phyloP scores from a whole-genome alignment of 2,329 filamentous ascomycete genomes.

The Harringtonia lauricola region DNA sequence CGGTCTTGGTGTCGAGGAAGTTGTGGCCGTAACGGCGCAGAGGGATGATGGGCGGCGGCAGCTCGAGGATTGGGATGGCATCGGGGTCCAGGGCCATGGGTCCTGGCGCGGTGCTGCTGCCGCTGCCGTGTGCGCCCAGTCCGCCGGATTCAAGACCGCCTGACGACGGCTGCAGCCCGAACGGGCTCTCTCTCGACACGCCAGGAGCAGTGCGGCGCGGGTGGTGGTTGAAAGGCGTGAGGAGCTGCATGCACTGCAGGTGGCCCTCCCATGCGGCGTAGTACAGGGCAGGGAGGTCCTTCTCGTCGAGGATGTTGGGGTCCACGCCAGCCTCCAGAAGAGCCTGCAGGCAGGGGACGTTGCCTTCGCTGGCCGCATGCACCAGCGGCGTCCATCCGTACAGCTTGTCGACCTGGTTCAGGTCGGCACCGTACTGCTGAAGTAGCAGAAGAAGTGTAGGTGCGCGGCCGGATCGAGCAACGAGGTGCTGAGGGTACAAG shows the following conservation, averaged over 20 bases:
- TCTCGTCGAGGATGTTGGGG: conserved; percentile 76
- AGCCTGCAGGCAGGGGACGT: conserved; percentile 75
- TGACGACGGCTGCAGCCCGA: conserved; percentile 23
- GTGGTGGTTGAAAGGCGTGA: conserved; percentile 48
- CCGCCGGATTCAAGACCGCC: neutral
- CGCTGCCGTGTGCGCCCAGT: conserved; percentile 27
- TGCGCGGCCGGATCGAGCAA: conserved; percentile 77
- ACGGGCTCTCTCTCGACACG: conserved; percentile 24
- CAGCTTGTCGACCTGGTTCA: conserved; percentile 88
- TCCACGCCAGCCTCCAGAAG: conserved; percentile 72
- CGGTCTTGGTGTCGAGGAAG: conserved; percentile 95
- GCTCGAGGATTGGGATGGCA: conserved; percentile 80
- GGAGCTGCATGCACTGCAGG: conserved; percentile 82
- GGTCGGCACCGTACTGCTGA: conserved; percentile 74
- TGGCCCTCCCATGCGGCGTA: conserved; percentile 98
- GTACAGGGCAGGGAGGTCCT: conserved; percentile 88
- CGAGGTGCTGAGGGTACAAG: conserved; percentile 91
- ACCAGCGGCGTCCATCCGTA: conserved; percentile 97
- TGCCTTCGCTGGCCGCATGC: conserved; percentile 92
- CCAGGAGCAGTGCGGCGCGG: conserved; percentile 13
- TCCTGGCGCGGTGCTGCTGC: conserved; percentile 38
- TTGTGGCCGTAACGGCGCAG: conserved; percentile 93
- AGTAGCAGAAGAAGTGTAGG: conserved; percentile 71
- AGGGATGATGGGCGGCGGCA: conserved; percentile 93
- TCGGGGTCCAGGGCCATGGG: conserved; percentile 67